Evolutionary conservation across 495 filamentous ascomycete species (phyloP).

Genomic region (Penicillium tannophilum): DNA sequence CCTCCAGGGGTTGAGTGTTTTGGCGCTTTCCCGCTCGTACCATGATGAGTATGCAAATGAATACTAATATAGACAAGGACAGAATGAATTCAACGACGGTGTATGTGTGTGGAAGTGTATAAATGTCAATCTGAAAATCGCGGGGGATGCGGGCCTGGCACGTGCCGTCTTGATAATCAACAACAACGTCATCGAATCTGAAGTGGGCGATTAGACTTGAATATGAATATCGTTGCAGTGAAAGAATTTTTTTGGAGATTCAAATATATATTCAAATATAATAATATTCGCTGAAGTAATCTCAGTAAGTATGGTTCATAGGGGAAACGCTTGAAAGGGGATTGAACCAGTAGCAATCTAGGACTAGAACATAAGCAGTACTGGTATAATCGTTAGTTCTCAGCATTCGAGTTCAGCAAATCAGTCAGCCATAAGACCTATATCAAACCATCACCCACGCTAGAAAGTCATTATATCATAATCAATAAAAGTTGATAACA

Average conservation of each 20-base stretch:
- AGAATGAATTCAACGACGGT: not conserved
- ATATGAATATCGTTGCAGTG: not conserved
- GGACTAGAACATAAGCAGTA: not conserved
- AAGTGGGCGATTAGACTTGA: no score
- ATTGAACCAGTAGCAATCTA: not conserved
- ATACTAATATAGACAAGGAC: not conserved
- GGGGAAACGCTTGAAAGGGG: no score
- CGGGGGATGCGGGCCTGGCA: not conserved
- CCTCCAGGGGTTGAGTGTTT: slow-evolving; percentile 41
- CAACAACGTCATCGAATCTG: not conserved
- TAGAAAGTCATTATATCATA: not conserved
- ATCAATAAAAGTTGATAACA: slow-evolving; percentile 40
- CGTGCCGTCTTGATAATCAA: slow-evolving; percentile 2
- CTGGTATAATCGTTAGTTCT: no score
- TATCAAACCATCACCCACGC: not conserved
- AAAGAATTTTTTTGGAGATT: not conserved
- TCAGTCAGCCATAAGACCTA: not conserved
- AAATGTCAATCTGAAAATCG: not conserved
- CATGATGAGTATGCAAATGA: not conserved
- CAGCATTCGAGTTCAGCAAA: not conserved
- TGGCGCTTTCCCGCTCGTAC: slow-evolving; percentile 44
- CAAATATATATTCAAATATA: not conserved
- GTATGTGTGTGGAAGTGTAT: not conserved
- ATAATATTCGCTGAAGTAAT: not conserved
- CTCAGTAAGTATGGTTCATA: not conserved